Percentiles rank a stretch among this genome's conserved stretches.
These are phyloP conservation scores for Pythium grandisporangium DNA, from an alignment of 352 stramenopile genomes.

Conservation along the genomic window DNA sequence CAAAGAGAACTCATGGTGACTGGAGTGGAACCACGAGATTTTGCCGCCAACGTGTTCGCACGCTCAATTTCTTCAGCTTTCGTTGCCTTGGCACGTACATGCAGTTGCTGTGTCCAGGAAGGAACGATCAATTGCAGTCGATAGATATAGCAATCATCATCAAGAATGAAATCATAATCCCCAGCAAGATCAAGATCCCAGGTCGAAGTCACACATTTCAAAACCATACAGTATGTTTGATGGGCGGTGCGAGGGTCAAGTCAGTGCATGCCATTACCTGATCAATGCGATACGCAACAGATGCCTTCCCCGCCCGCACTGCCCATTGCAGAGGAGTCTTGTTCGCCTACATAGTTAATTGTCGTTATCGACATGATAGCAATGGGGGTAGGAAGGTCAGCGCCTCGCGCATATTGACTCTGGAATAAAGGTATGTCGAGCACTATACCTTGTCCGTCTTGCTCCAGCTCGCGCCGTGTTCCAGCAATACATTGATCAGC, in stretches of 20 bases:
- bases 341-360: slow-evolving; percentile 8
- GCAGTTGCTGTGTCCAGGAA: slow-evolving; percentile 41
- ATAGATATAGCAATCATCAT: too few species aligned
- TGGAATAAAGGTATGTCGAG: too few species aligned
- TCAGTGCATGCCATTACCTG: slow-evolving; percentile 19
- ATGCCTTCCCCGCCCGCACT: slow-evolving; percentile 50
- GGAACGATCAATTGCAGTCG: too few species aligned
- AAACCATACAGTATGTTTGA: not conserved
- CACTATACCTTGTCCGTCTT: slow-evolving; percentile 46
- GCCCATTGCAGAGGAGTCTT: slow-evolving; percentile 73
- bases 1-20: slow-evolving; percentile 5
- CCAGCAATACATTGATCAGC: slow-evolving; percentile 54
- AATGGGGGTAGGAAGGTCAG: too few species aligned
- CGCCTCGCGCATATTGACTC: too few species aligned
- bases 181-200: not conserved
- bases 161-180: not conserved
- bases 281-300: slow-evolving; percentile 64
- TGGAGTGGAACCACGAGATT: slow-evolving; percentile 5
- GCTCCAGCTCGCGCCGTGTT: slow-evolving; percentile 48
- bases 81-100: slow-evolving; percentile 25
- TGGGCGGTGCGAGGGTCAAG: not conserved
- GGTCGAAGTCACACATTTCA: not conserved
- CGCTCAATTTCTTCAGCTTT: not conserved
- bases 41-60: not conserved
- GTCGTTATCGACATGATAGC: not conserved